These are phyloP conservation scores for Ceratobasidium sp. DNA, from an alignment of 1,284 basidiomycete genomes.

Conservation along the genomic window DNA sequence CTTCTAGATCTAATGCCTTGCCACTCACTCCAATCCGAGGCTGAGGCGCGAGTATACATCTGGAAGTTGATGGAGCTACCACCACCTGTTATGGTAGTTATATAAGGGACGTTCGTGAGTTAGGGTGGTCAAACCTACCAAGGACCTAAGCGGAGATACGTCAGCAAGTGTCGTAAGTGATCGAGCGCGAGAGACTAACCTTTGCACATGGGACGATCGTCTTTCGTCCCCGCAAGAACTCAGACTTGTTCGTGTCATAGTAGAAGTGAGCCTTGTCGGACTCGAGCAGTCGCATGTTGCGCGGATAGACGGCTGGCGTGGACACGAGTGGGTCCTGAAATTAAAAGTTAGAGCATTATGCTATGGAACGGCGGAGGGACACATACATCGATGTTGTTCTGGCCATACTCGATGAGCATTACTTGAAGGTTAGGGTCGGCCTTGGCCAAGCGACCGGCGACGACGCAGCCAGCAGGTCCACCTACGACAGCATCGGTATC, in stretches of 20 bases:
- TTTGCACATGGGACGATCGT: conserved; percentile 74
- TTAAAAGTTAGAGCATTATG: not conserved
- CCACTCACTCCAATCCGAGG: conserved; percentile 74
- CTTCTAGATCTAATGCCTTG: not conserved
- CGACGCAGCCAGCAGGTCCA: conserved; percentile 76
- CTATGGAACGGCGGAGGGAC: not conserved
- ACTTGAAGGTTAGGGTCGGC: conserved; percentile 79
- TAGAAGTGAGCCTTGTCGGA: conserved; percentile 81
- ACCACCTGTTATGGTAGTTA: conserved; percentile 42
- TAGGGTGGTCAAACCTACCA: conserved; percentile 58
- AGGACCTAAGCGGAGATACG: conserved; percentile 62
- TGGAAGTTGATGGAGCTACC: conserved; percentile 52
- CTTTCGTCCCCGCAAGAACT: conserved; percentile 71
- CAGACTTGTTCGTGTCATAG: conserved; percentile 68
- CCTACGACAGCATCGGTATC: conserved; percentile 60
- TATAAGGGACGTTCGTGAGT: no score
- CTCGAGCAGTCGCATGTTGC: conserved; percentile 41
- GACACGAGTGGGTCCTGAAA: conserved; percentile 36
- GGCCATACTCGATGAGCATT: conserved; percentile 81
- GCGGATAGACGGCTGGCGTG: conserved; percentile 29
- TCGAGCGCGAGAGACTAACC: not conserved
- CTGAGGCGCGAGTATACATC: conserved; percentile 68
- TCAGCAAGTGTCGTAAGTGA: no score
- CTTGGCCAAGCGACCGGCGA: conserved; percentile 76
- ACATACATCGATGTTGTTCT: conserved; percentile 73